Evolutionary conservation across 2,329 filamentous ascomycete species (phyloP).

Genomic region (Arachnomyces sp.): DNA sequence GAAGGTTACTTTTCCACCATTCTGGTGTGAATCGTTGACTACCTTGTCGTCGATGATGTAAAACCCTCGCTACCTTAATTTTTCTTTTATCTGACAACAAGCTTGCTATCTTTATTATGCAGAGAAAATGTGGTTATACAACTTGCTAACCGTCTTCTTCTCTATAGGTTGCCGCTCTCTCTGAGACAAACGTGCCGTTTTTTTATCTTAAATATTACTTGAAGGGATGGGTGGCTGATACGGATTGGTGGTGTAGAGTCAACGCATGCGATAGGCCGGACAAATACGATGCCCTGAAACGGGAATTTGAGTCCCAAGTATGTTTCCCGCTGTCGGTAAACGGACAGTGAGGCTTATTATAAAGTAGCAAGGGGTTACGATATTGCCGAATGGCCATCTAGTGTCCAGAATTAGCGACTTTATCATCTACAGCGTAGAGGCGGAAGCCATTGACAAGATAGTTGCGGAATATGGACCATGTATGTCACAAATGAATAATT

Average conservation of each 20-base stretch:
- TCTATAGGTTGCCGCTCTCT: too few species aligned
- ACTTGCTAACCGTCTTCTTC: conserved; percentile 12
- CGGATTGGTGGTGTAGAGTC: conserved; percentile 52
- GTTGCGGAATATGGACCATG: conserved; percentile 87
- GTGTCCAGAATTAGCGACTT: conserved; percentile 96
- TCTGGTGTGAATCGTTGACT: conserved; percentile 57
- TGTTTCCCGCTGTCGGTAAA: conserved; percentile 38
- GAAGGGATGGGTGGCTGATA: too few species aligned
- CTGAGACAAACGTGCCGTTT: background rate
- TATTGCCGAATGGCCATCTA: conserved; percentile 87
- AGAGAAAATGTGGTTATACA: too few species aligned
- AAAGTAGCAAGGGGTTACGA: conserved; percentile 72
- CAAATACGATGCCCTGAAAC: conserved; percentile 69
- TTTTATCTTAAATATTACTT: conserved; percentile 18
- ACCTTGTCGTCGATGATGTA: conserved; percentile 88
- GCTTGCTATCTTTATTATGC: background rate
- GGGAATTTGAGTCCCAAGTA: conserved; percentile 86
- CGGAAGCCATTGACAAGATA: conserved; percentile 77
- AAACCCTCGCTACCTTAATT: conserved; percentile 95
- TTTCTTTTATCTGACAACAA: conserved; percentile 86
- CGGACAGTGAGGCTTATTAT: conserved; percentile 20
- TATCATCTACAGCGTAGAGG: conserved; percentile 98
- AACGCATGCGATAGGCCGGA: conserved; percentile 91
- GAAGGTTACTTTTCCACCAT: conserved; percentile 58
- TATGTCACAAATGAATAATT: conserved; percentile 44